Conservation (phyloP, 1,139 yeast genomes). For the Pichia sp. region DNA sequence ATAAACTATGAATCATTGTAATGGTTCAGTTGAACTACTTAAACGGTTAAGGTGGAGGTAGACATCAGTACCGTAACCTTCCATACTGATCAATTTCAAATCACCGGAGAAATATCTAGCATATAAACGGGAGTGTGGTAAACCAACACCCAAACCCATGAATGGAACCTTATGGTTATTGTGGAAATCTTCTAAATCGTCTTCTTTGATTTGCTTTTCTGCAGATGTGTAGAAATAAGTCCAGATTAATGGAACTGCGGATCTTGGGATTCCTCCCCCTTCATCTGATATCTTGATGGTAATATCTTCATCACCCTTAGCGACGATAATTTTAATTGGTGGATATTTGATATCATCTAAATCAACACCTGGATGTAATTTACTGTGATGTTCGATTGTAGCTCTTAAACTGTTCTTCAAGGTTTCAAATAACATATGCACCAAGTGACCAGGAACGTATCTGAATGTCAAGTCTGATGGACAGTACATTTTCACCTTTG, state of each 20-base stretch:
- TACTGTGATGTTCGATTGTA: conserved; percentile 69
- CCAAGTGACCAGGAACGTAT: conserved; percentile 90
- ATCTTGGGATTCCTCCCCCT: conserved; percentile 91
- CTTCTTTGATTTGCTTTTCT: conserved; percentile 70
- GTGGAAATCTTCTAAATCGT: conserved; percentile 49
- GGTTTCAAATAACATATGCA: conserved; percentile 86
- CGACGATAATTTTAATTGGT: conserved; percentile 81
- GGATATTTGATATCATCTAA: conserved; percentile 73
- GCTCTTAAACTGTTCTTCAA: conserved; percentile 82
- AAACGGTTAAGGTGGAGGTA: conserved; percentile 75
- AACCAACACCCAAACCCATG: conserved; percentile 94
- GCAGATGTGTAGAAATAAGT: conserved; percentile 91
- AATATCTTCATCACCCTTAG: conserved; percentile 90
- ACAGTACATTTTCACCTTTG: conserved; percentile 73
- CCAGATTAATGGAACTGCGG: conserved; percentile 86
- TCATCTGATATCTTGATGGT: conserved; percentile 93
- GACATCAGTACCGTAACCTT: conserved; percentile 93
- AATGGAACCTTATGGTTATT: conserved; percentile 79
- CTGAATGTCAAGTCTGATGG: conserved; percentile 69
- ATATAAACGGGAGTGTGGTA: conserved; percentile 81
- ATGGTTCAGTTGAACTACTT: conserved; percentile 47
- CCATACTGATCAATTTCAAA: conserved; percentile 83
- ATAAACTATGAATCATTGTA: too few relatives aligned
- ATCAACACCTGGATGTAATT: conserved; percentile 48
- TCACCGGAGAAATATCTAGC: conserved; percentile 94